Evolutionary conservation across 2,329 filamentous ascomycete species (phyloP), one percentile per base, ranked within the genome.

Genomic region (Fusarium albosuccineum): DNA sequence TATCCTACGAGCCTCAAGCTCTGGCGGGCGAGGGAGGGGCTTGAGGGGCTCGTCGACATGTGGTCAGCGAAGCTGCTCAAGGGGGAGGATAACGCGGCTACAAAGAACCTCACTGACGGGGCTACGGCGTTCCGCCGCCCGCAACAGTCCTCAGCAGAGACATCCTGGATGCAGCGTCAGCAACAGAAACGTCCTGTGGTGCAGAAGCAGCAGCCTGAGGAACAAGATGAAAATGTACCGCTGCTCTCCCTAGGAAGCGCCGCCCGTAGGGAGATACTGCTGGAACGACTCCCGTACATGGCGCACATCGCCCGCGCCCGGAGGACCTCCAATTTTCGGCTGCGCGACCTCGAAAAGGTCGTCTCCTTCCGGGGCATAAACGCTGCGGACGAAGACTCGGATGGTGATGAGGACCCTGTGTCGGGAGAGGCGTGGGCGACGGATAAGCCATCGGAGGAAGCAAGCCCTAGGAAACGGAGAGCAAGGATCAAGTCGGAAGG

Each of bases 231-330:
- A 0, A 57, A 75, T 2, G 55, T 77, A 1, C 83, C 85, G 1
- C 77, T 86, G 1, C 80, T 90, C 14, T 87, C 88, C 1, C 83
- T 90, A 2, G 89, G 90, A 42, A 89, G 83, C 64, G 87, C 90
- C 4, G 89, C 90, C 5, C 89, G 89, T 36, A 85, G 85, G 41
- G 92, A 95, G 76, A 85, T 96, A 82, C 79, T 97, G 0, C 86
- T 97, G 26, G 93, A 98, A 68, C 89, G 93, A 9, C 84, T 99
- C 1, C 96, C 96, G 0, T 98, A 97, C 77, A 89, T 96, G 83
- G 85, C 90, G 2, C 85, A 87, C 51, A 92, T 97, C 73, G 78
- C 81, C 3, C 81, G 84, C 14, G 74, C 79, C 33, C 74, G 79
- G 66, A 80, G 79, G 68, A 76, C 67, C 73, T 14, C 77, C 72